These are phyloP conservation scores for Cystobasidium ongulense DNA, from an alignment of 768 basidiomycete species.

Conservation along the genomic window DNA sequence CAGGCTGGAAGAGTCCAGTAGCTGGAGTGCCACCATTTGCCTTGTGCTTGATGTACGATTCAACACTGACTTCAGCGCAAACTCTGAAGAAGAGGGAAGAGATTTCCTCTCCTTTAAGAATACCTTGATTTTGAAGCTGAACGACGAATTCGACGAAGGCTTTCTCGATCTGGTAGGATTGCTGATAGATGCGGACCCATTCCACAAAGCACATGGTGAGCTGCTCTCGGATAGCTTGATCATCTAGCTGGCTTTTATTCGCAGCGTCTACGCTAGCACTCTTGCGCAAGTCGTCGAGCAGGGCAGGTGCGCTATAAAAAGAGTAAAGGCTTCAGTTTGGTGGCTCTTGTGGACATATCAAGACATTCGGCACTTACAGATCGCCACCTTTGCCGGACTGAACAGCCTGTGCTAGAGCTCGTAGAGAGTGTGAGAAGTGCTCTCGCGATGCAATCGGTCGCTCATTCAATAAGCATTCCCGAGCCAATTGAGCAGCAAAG, in stretches of 20 bases:
- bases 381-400: conserved; percentile 73
- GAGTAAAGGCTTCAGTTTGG: conserved; percentile 4
- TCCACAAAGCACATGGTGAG: conserved; percentile 49
- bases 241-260: conserved; percentile 35
- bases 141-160: conserved; percentile 93
- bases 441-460: conserved; percentile 65
- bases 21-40: conserved; percentile 51
- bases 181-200: conserved; percentile 92
- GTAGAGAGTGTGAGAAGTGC: conserved; percentile 71
- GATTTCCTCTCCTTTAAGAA: conserved; percentile 87
- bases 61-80: conserved; percentile 87
- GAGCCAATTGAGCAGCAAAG: conserved; percentile 73
- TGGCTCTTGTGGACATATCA: conserved; percentile 12
- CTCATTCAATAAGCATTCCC: conserved; percentile 74
- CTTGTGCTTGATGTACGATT: conserved; percentile 57
- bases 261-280: conserved; percentile 33
- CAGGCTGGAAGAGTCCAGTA: conserved; percentile 74
- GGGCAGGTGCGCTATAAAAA: conserved; percentile 40
- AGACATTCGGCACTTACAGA: conserved; percentile 53
- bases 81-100: conserved; percentile 98
- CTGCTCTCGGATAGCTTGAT: conserved; percentile 43
- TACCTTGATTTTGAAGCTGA: conserved; percentile 92
- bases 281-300: conserved; percentile 79
- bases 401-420: conserved; percentile 65
- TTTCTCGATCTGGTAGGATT: conserved; percentile 82